Conservation (phyloP, 2,329 filamentous ascomycete genomes). For the Stagonosporopsis cucurbitacearum region DNA sequence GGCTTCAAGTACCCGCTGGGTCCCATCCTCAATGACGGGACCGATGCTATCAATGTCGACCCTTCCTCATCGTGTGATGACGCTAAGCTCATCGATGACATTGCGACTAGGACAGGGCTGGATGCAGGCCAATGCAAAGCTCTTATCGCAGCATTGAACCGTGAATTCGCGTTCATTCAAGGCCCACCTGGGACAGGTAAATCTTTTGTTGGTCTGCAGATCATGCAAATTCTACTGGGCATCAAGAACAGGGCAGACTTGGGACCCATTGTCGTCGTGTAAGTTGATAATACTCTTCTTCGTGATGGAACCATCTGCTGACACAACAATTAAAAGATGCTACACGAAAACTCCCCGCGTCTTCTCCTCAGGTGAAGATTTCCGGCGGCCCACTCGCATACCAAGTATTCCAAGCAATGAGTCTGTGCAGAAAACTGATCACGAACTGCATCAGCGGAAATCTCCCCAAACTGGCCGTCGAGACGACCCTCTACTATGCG, state of each 20-base stretch:
- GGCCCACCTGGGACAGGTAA: slow-evolving; percentile 76
- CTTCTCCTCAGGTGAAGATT: background rate
- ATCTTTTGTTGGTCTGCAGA: slow-evolving; percentile 63
- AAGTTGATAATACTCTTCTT: slow-evolving; percentile 13
- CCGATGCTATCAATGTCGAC: slow-evolving; percentile 9
- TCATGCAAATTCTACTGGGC: slow-evolving; percentile 65
- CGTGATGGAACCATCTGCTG: background rate
- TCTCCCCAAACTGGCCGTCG: slow-evolving; percentile 49
- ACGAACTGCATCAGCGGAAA: slow-evolving; percentile 35
- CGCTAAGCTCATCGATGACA: slow-evolving; percentile 17
- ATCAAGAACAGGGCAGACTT: slow-evolving; percentile 43
- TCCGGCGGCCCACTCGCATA: background rate
- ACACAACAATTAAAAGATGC: background rate
- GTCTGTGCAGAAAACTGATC: slow-evolving; percentile 39
- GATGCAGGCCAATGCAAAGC: slow-evolving; percentile 60
- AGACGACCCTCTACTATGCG: slow-evolving; percentile 45
- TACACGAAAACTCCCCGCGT: background rate
- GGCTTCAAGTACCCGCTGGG: slow-evolving; percentile 32
- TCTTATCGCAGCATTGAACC: slow-evolving; percentile 60
- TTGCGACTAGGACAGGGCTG: slow-evolving; percentile 45
- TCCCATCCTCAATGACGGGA: slow-evolving; percentile 22
- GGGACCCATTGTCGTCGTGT: slow-evolving; percentile 55
- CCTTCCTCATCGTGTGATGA: slow-evolving; percentile 26
- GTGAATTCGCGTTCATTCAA: slow-evolving; percentile 67
- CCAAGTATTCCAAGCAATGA: background rate